Evolutionary conservation across 177 flowering plant genomes (phyloP).

Genomic region (Telopea speciosissima): DNA sequence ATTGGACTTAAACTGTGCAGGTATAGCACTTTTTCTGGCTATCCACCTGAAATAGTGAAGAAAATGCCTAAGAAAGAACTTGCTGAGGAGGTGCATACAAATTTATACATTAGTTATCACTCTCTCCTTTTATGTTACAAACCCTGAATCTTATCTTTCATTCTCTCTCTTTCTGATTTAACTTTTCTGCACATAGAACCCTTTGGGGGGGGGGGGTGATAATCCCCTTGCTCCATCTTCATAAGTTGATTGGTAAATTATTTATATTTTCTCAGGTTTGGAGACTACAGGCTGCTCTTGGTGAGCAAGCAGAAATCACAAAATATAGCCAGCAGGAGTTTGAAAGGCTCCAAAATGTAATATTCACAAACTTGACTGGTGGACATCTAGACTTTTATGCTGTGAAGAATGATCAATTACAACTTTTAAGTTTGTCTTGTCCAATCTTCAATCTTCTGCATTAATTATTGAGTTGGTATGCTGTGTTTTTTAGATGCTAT

Average conservation of each 20-base stretch:
- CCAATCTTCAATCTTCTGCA: constrained; percentile 1
- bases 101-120: constrained; percentile 1
- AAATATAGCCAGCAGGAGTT: constrained; percentile 71
- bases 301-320: constrained; percentile 77
- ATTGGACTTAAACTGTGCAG: constrained; percentile 28
- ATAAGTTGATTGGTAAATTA: neutral
- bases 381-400: neutral
- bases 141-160: neutral
- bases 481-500: too few relatives aligned
- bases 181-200: too few relatives aligned
- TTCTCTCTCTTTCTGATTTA: neutral
- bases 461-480: neutral
- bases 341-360: constrained; percentile 85
- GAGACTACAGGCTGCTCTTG: constrained; percentile 90
- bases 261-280: constrained; percentile 48
- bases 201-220: too few relatives aligned
- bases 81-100: constrained; percentile 76
- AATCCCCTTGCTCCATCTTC: neutral
- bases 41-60: constrained; percentile 83
- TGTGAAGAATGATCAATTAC: neutral
- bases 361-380: constrained; percentile 14
- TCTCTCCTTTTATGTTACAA: neutral
- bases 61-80: constrained; percentile 93
- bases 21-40: constrained; percentile 71
- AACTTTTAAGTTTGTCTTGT: neutral